These are phyloP conservation scores for Magnusiomyces suaveolens DNA, from an alignment of 1,139 yeast species.

Conservation along the genomic window DNA sequence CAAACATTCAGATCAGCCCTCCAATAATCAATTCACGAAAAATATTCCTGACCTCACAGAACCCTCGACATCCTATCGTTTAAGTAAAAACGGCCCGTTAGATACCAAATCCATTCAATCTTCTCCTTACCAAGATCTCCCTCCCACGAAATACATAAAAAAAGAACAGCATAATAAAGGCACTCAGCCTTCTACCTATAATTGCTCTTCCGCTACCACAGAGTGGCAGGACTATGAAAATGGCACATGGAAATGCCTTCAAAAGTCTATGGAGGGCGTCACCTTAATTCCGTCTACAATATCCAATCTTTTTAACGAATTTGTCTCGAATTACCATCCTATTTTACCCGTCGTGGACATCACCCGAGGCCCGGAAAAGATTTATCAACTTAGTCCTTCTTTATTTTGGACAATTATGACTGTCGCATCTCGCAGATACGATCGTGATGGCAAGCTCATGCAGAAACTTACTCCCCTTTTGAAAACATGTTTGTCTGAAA, in stretches of 20 bases:
- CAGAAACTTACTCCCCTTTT: conserved; percentile 54
- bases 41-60: too few relatives aligned
- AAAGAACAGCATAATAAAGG: background rate
- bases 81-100: background rate
- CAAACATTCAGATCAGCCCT: too few relatives aligned
- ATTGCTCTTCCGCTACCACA: background rate
- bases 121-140: background rate
- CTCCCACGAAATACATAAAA: background rate
- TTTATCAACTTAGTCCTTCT: conserved; percentile 72
- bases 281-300: conserved; percentile 54
- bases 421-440: conserved; percentile 59
- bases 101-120: background rate
- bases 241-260: conserved; percentile 37
- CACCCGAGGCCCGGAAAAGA: conserved; percentile 66
- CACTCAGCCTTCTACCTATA: background rate
- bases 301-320: conserved; percentile 56
- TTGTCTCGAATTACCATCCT: conserved; percentile 65
- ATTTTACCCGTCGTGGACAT: conserved; percentile 83
- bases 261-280: conserved; percentile 61
- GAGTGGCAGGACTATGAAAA: conserved; percentile 14
- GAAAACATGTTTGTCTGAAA: conserved; percentile 71
- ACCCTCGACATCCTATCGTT: background rate
- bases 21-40: too few relatives aligned
- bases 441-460: conserved; percentile 38
- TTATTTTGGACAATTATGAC: conserved; percentile 91